Conservation (phyloP, 164 flowering plant genomes). For the Piper longum region DNA sequence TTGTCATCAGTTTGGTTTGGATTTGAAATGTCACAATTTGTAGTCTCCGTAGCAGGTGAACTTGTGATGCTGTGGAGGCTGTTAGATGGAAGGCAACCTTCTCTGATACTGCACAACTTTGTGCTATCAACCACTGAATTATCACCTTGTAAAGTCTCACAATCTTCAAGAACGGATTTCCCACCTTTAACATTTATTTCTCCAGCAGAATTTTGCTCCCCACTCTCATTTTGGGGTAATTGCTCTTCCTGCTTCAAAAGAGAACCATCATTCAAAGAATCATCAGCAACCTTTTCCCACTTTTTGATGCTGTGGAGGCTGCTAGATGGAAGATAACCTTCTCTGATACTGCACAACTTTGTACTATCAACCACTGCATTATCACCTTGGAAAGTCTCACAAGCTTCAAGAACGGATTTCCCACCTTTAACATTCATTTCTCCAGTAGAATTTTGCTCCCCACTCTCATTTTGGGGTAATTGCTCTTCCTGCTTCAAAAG, state of each 20-base stretch:
- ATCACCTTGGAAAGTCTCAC: conserved; percentile 12
- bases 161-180: conserved; percentile 16
- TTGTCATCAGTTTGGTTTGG: conserved; percentile 12
- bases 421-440: conserved; percentile 9
- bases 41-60: conserved; percentile 7
- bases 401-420: conserved; percentile 16
- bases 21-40: conserved; percentile 4
- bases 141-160: conserved; percentile 12
- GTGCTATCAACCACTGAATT: background rate
- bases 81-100: background rate
- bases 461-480: conserved; percentile 11
- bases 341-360: background rate
- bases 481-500: conserved; percentile 14
- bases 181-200: conserved; percentile 9
- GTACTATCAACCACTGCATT: background rate
- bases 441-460: conserved; percentile 11
- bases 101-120: background rate
- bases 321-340: background rate
- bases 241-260: conserved; percentile 14
- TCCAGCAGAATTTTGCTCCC: conserved; percentile 11
- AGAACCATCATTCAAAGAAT: conserved; percentile 9
- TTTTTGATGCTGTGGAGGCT: conserved; percentile 2
- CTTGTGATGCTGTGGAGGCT: conserved; percentile 4
- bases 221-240: conserved; percentile 11
- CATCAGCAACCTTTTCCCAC: conserved; percentile 13